These are phyloP conservation scores for Graphilbum ipis-grandicollis DNA, from an alignment of 2,329 filamentous ascomycete species.

Conservation along the genomic window DNA sequence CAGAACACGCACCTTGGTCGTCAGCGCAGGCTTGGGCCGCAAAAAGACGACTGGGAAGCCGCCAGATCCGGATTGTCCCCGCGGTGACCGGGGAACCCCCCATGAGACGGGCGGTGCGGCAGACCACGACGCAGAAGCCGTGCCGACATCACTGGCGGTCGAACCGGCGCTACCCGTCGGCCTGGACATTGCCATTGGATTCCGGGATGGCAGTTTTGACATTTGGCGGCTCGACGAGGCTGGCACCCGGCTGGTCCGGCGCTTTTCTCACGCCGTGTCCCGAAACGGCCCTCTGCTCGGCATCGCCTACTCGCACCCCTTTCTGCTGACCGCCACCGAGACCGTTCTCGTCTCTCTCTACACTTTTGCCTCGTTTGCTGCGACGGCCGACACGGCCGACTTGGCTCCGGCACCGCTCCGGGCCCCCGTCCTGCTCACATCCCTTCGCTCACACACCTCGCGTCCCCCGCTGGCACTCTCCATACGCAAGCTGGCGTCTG, in stretches of 20 bases:
- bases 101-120: too few species aligned
- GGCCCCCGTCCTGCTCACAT: constrained; percentile 49
- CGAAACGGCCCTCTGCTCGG: constrained; percentile 49
- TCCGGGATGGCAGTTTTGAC: constrained; percentile 52
- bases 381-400: background rate
- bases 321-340: constrained; percentile 61
- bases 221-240: constrained; percentile 43
- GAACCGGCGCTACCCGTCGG: constrained; percentile 30
- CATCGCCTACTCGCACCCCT: constrained; percentile 57
- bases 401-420: constrained; percentile 6
- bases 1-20: constrained; percentile 43
- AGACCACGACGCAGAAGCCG: too few species aligned
- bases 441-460: constrained; percentile 64
- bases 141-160: constrained; percentile 50
- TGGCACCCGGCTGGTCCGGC: constrained; percentile 22
- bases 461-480: constrained; percentile 68
- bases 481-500: constrained; percentile 46
- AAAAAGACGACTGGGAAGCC: background rate
- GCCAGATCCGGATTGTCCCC: too few species aligned
- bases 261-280: constrained; percentile 44
- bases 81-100: too few species aligned
- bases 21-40: constrained; percentile 22
- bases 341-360: constrained; percentile 64
- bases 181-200: constrained; percentile 51
- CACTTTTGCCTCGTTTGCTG: constrained; percentile 27